Percentiles rank a stretch among this genome's conserved stretches.
These are phyloP conservation scores for Cubamyces lactineus DNA, from an alignment of 768 basidiomycete genomes.

Conservation along the genomic window DNA sequence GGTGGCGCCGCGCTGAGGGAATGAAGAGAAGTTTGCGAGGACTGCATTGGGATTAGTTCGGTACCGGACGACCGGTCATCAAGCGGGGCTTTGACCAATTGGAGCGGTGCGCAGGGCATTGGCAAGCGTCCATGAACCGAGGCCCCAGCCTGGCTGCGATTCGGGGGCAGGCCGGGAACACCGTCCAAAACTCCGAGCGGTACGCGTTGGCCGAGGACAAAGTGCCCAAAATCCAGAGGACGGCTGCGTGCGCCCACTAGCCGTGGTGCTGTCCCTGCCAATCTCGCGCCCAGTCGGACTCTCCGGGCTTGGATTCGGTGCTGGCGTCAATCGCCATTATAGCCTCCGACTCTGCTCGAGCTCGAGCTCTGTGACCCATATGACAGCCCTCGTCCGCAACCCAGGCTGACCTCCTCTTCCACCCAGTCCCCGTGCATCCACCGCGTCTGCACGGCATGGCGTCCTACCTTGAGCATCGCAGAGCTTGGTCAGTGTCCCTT, in stretches of 20 bases:
- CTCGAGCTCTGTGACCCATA: neutral
- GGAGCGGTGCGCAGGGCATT: no score
- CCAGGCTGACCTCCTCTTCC: neutral
- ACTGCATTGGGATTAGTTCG: neutral
- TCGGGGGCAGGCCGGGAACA: no score
- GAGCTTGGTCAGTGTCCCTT: constrained; percentile 22
- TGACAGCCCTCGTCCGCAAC: constrained; percentile 11
- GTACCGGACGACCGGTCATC: constrained; percentile 9
- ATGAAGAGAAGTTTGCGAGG: neutral
- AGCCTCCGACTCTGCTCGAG: constrained; percentile 18
- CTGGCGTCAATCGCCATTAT: constrained; percentile 22
- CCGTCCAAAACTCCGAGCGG: no score
- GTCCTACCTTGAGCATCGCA: constrained; percentile 19
- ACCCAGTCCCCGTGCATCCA: neutral
- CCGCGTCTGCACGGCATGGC: constrained; percentile 15
- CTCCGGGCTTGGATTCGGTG: neutral
- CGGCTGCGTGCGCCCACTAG: no score
- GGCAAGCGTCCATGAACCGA: no score
- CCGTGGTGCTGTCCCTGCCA: no score
- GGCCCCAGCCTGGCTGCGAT: no score
- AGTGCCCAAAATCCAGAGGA: no score
- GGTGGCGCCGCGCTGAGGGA: no score
- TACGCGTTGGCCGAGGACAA: no score
- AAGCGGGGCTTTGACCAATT: neutral
- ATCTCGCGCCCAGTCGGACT: neutral